phyloP scores from a whole-genome alignment of 805 yeast genomes.

The Hemisphaericaspora nanyangensis region DNA sequence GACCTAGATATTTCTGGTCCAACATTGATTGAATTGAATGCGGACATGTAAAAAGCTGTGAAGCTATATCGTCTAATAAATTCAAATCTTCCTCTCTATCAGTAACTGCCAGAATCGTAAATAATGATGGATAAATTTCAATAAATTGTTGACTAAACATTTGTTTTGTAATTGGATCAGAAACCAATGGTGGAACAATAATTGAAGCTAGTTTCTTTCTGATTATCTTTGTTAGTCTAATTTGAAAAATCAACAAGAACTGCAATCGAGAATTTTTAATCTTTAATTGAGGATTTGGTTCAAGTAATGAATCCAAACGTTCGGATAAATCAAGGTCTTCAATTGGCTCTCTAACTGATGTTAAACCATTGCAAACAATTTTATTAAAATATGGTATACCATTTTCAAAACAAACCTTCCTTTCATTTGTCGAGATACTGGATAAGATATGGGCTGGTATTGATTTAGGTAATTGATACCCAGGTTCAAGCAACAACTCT shows the following conservation, averaged over 20 bases:
- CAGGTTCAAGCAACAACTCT: conserved; percentile 37
- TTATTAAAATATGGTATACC: conserved; percentile 28
- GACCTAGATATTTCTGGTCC: conserved; percentile 33
- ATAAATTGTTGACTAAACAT: conserved; percentile 51
- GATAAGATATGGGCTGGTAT: conserved; percentile 22
- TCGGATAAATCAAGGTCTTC: conserved; percentile 5
- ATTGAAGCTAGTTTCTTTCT: conserved; percentile 48
- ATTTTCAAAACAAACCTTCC: conserved; percentile 24
- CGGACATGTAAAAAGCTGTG: conserved; percentile 45
- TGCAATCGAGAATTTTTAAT: conserved; percentile 50
- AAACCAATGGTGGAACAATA: conserved; percentile 53
- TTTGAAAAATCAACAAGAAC: conserved; percentile 53
- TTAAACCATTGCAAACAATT: conserved; percentile 20
- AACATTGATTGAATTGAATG: conserved; percentile 39
- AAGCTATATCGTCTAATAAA: conserved; percentile 26
- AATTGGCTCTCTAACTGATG: conserved; percentile 12
- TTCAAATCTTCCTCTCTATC: conserved; percentile 50
- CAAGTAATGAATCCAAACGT: conserved; percentile 11
- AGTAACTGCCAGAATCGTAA: conserved; percentile 43
- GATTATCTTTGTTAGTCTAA: conserved; percentile 50
- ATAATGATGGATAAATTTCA: conserved; percentile 48
- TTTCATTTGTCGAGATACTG: conserved; percentile 14
- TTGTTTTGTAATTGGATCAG: conserved; percentile 45
- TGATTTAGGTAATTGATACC: conserved; percentile 27
- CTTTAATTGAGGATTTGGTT: conserved; percentile 12